Evolutionary conservation across 2,329 filamentous ascomycete genomes (phyloP).

Genomic region (Cladosporium phlei): DNA sequence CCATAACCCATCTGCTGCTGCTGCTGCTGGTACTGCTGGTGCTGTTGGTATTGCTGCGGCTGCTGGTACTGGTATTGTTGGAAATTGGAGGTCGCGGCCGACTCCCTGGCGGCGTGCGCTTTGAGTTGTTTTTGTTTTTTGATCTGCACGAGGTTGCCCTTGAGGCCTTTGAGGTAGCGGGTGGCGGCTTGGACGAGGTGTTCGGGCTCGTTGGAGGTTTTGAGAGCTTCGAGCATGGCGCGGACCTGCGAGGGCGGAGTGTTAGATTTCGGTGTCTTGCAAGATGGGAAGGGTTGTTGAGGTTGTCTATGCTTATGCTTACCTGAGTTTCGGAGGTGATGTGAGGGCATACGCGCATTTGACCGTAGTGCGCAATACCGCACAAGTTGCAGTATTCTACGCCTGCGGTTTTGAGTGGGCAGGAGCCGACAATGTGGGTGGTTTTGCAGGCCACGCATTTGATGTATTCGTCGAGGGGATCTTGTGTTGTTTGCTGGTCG

Average conservation of each 20-base stretch:
- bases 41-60: background rate
- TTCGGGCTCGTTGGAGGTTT: slow-evolving; percentile 52
- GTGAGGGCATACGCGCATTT: slow-evolving; percentile 55
- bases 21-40: background rate
- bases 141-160: slow-evolving; percentile 50
- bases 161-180: slow-evolving; percentile 54
- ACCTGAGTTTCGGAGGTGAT: slow-evolving; percentile 53
- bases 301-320: background rate
- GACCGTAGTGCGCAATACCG: slow-evolving; percentile 57
- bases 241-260: slow-evolving; percentile 47
- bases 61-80: slow-evolving; percentile 4
- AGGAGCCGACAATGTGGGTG: slow-evolving; percentile 54
- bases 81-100: slow-evolving; percentile 10
- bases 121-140: slow-evolving; percentile 42
- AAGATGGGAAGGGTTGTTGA: background rate
- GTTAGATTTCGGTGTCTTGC: too few relatives aligned
- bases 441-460: slow-evolving; percentile 52
- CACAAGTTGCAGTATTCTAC: slow-evolving; percentile 61
- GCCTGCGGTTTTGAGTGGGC: slow-evolving; percentile 56
- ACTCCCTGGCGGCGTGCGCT: slow-evolving; percentile 20
- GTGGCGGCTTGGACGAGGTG: slow-evolving; percentile 51
- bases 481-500: slow-evolving; percentile 9
- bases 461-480: slow-evolving; percentile 19
- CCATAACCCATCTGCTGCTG: background rate
- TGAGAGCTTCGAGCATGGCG: slow-evolving; percentile 59